Evolutionary conservation across 371 early-diverging fungal species (phyloP), one percentile per base, ranked within the genome.

Genomic region (Apophysomyces elegans): DNA sequence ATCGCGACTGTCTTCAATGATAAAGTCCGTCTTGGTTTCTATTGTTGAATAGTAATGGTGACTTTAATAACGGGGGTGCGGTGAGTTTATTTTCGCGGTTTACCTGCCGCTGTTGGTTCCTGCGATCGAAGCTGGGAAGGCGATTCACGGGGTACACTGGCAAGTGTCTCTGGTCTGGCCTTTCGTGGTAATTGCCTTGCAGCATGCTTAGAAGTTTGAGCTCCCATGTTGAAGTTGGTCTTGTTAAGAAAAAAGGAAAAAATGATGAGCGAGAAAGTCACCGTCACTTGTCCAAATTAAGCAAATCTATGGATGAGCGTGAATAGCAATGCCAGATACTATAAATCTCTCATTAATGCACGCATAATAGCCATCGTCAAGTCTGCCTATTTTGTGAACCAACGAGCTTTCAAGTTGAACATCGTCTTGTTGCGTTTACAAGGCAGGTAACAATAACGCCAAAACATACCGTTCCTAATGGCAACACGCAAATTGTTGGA

Each of bases 161-260:
- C 41, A 8, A 73, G 36, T 26, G 76, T 72, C 26, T 75, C 79
- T 32, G 69, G 70, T 13, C 64, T 69, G 9, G 75, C 69, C 43
- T 76, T 67, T 41, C 72, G 71, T 4, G 81, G 81, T 14, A 78
- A 65, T 57, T 73, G 73, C 65, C 81, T 73, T 14, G 64, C 74
- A 58, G 69, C 75, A 57, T 81, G 68, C 56, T 65, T 76, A 35
- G 81, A 81, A 11, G 77, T 68, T 61, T 76, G 76, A 46, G 81
- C 78, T 61, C 81, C 81, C 81, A 81, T 81, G 41, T n/a, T 63
- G 1, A 47, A 16, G 47, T 47, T 47, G 47, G 2, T 47, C 16
- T 9, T 1, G 14, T 12, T 12, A 43, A 47, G 18, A n/a, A 14
- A 16, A 47, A 47, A 47, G 2, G 16, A 47, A 9, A 47, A 16